phyloP scores from a whole-genome alignment of 495 filamentous ascomycete genomes.

The Aspergillus diversus region DNA sequence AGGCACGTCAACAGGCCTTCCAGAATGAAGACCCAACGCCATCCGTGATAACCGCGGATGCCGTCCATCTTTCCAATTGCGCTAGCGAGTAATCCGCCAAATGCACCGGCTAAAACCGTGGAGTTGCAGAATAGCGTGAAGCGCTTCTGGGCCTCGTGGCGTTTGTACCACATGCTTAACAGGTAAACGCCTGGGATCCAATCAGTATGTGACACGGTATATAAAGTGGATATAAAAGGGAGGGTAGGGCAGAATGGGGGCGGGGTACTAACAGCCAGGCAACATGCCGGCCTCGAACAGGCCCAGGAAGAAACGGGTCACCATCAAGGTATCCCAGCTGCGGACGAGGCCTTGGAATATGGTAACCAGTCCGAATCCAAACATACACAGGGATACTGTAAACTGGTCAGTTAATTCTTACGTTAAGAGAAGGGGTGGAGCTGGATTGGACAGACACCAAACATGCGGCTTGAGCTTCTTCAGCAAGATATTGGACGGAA shows the following conservation, averaged over 20 bases:
- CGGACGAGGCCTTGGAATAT: slow-evolving; percentile 73
- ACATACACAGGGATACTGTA: slow-evolving; percentile 67
- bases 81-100: slow-evolving; percentile 79
- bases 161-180: slow-evolving; percentile 84
- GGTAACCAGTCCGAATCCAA: slow-evolving; percentile 74
- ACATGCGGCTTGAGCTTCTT: slow-evolving; percentile 62
- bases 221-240: not conserved
- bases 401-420: slow-evolving; percentile 9
- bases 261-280: slow-evolving; percentile 56
- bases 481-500: slow-evolving; percentile 66
- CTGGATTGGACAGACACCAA: slow-evolving; percentile 44
- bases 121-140: slow-evolving; percentile 86
- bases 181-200: slow-evolving; percentile 53
- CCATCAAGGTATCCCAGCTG: slow-evolving; percentile 71
- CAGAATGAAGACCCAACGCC: slow-evolving; percentile 78
- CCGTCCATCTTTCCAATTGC: slow-evolving; percentile 77
- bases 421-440: slow-evolving; percentile 21
- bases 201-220: not conserved
- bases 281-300: slow-evolving; percentile 79
- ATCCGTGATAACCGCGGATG: slow-evolving; percentile 70
- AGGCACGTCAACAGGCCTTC: slow-evolving; percentile 76
- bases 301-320: slow-evolving; percentile 80
- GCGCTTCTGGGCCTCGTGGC: slow-evolving; percentile 81
- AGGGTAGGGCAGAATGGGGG: not conserved
- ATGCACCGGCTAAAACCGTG: slow-evolving; percentile 81